Evolutionary conservation across 345 rosid genomes (phyloP).

Genomic region (Nephelium lappaceum): DNA sequence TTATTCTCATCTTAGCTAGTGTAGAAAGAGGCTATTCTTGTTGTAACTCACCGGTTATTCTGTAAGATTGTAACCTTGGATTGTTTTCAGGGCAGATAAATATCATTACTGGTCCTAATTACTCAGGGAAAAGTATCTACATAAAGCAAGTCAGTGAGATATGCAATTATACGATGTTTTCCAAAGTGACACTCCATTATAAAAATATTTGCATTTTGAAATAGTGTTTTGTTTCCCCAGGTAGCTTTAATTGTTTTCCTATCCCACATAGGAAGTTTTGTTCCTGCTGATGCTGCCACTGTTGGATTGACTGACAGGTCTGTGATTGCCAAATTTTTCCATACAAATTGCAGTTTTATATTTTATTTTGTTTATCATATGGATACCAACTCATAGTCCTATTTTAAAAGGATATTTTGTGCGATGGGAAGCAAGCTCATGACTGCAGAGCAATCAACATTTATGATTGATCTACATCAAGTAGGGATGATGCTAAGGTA

Average conservation of each 20-base stretch:
- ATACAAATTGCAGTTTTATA: slow-evolving; percentile 1
- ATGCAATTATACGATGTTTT: background rate
- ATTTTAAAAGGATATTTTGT: slow-evolving; percentile 78
- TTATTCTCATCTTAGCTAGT: slow-evolving; percentile 14
- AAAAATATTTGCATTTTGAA: background rate
- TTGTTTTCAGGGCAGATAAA: slow-evolving; percentile 65
- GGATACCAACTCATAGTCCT: slow-evolving; percentile 10
- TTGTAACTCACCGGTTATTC: background rate
- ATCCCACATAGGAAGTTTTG: slow-evolving; percentile 97
- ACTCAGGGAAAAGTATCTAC: slow-evolving; percentile 96
- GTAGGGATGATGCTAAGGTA: slow-evolving; percentile 98
- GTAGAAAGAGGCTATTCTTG: background rate
- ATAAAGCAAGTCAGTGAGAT: slow-evolving; percentile 73
- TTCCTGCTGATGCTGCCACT: slow-evolving; percentile 94
- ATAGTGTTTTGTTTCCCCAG: slow-evolving; percentile 41
- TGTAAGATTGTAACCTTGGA: slow-evolving; percentile 20
- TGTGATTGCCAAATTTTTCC: slow-evolving; percentile 24
- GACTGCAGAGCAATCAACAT: slow-evolving; percentile 93
- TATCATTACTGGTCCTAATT: slow-evolving; percentile 96
- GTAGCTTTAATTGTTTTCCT: slow-evolving; percentile 95
- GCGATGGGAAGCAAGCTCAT: slow-evolving; percentile 91
- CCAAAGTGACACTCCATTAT: slow-evolving; percentile 3
- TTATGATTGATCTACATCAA: slow-evolving; percentile 98
- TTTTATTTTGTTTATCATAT: slow-evolving; percentile 14
- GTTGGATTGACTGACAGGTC: slow-evolving; percentile 97